Evolutionary conservation across 129 eudicot genomes (phyloP).

Genomic region (Arctium minus): DNA sequence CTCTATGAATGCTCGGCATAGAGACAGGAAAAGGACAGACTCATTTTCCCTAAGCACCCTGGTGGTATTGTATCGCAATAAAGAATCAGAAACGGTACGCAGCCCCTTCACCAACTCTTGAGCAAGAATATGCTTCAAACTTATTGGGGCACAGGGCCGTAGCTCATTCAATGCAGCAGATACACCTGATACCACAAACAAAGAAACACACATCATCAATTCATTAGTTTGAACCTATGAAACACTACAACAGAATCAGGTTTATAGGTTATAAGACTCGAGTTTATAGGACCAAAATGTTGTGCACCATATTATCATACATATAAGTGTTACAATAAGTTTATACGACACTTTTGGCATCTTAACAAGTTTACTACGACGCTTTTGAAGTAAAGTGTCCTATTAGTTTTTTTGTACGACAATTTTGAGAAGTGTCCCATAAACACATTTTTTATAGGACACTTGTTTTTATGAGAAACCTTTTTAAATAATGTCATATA

Average conservation of each 20-base stretch:
- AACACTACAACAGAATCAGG: background rate
- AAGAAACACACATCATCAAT: background rate
- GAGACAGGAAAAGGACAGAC: conserved; percentile 77
- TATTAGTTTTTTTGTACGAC: too few species aligned
- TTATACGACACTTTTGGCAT: too few species aligned
- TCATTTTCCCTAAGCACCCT: conserved; percentile 86
- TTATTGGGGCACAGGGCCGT: conserved; percentile 93
- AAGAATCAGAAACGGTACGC: conserved; percentile 75
- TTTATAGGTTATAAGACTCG: background rate
- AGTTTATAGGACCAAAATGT: background rate
- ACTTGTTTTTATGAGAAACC: too few species aligned
- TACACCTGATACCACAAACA: conserved; percentile 53
- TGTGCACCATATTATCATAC: too few species aligned
- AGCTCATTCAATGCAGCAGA: conserved; percentile 95
- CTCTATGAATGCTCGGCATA: conserved; percentile 89
- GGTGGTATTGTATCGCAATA: conserved; percentile 73
- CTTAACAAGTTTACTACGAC: too few species aligned
- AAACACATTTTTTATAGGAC: too few species aligned
- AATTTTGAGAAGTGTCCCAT: too few species aligned
- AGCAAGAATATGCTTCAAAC: conserved; percentile 81
- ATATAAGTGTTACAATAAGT: too few species aligned
- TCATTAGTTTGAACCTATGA: background rate
- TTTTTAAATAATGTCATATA: too few species aligned
- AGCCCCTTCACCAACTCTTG: conserved; percentile 85
- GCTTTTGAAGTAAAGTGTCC: too few species aligned